Base-by-base conservation (phyloP, 2,329 filamentous ascomycete genomes). In the Alternaria consortialis region DNA sequence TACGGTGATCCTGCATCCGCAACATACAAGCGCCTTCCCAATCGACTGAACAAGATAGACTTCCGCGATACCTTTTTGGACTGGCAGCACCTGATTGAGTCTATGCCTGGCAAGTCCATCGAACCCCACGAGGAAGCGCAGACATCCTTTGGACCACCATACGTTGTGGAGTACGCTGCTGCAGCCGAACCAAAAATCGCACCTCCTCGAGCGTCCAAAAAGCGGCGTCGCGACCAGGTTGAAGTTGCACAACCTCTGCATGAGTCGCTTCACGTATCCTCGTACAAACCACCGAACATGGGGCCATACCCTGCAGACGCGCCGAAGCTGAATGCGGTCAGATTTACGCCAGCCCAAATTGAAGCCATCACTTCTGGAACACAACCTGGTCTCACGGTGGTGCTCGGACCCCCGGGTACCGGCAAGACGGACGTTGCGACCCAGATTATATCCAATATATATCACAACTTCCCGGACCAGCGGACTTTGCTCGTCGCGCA, bases 351-450 rank as follows among this genome's bases (percentile, higher is more conserved):
- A 34, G 88, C 91, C 37, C 95, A 98, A 79, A 87, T 97, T 29
- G 92, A 98, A 77, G 95, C 95, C 27, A 95, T 99, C 72, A 89
- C 91, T 62, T 97, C 94, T 40, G 95, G 95, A 20, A 94, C 92
- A 7, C 96, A 99, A 72, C 94, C 95, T 36, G 95, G 96, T 20
- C 84, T 99, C 53, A 97, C 94, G 1, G 87, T 99, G 48, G 91
- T 99, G 69, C 92, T 99, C 64, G 95, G 95, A 1, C 95, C 95
- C 55, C 95, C 95, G 7, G 95, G 95, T 56, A 99, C 95, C 7
- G 95, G 96, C 64, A 99, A 99, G 83, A 99, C 95, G n/a, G 95
- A 99, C 79, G 95, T 99, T 54, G 94, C 93, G 48, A 97, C 94
- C 5, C 95, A 99, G 79, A 96, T 98, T 76, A 99, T 99, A 81